Base-by-base conservation (phyloP, 202 grass and related monocot species). In the Digitaria exilis region DNA sequence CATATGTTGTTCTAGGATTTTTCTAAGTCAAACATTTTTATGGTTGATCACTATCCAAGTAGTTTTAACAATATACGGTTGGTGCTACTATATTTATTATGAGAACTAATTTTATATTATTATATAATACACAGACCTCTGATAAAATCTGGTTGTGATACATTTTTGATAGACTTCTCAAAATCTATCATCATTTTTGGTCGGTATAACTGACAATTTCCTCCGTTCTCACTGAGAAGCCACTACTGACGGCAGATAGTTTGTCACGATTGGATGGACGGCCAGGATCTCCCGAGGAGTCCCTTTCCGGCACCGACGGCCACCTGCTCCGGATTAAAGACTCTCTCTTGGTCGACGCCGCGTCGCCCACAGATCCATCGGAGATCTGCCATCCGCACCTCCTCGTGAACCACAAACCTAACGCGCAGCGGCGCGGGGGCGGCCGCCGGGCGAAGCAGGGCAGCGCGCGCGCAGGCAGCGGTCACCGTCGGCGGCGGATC, bases 391-490 rank as follows among this genome's bases (percentile, higher is more conserved):
- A 55, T 32, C 60, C 22, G 61, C 59, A 0, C 1, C 60, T 17
- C 4, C 46, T 22, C 12, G 49, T 45, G 71, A 83, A 64, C 69
- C 57, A 73, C 69, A 83, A 77, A 69, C 72, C 65, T 49, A 76
- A n/a, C 73, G 48, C 48, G 43, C 41, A 73, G 71, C 37, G 80
- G 74, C 76, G 56, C 39, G 69, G 73, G 72, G 71, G 61, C 44
- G 85, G 48, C 48, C 14, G 63, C 65, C 70, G 39, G 61, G 64
- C 57, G 41, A 5, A 16, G 65, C 63, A 80, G 29, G 32, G 9
- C 9, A 21, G 18, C 18, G 15, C 58, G 34, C 42, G 76, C n/a
- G 54, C 57, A 28, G 41, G 52, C 17, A 18, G 44, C 18, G 39
- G 22, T 29, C 28, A 18, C 34, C 80, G 56, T 73, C 42, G 29